phyloP scores from a whole-genome alignment of 2,329 filamentous ascomycete species.

The Neopestalotiopsis clavispora region DNA sequence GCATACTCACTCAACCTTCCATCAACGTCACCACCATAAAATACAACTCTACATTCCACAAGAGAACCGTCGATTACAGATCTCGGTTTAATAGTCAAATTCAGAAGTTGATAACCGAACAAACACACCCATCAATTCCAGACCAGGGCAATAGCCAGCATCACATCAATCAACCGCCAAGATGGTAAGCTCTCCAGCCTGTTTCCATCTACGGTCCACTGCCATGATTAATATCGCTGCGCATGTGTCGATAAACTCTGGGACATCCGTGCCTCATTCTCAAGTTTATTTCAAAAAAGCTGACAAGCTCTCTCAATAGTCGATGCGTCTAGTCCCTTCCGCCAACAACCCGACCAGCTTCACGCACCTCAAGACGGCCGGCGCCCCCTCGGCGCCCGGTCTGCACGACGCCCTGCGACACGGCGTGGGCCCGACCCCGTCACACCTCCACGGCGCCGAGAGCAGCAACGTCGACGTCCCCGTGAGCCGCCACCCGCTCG shows the following conservation, averaged over 20 bases:
- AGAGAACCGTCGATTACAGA: neutral
- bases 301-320: conserved; percentile 52
- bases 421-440: conserved; percentile 66
- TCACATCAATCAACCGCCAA: conserved; percentile 36
- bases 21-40: conserved; percentile 3
- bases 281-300: conserved; percentile 21
- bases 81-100: neutral
- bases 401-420: conserved; percentile 91
- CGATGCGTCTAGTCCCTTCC: conserved; percentile 86
- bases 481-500: conserved; percentile 84
- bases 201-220: conserved; percentile 16
- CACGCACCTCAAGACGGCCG: conserved; percentile 63
- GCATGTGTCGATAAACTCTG: neutral
- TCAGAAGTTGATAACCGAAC: neutral
- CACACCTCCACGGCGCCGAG: conserved; percentile 5
- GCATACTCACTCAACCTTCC: neutral
- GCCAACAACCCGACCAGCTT: conserved; percentile 68
- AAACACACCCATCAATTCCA: neutral
- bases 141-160: neutral
- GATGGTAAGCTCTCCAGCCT: conserved; percentile 49
- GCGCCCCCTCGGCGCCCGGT: conserved; percentile 89
- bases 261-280: neutral
- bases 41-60: neutral
- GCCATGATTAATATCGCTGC: conserved; percentile 14
- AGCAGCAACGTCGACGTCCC: conserved; percentile 45